Conservation (phyloP, 805 yeast genomes). For the Cyberlindnera euphorbiae region DNA sequence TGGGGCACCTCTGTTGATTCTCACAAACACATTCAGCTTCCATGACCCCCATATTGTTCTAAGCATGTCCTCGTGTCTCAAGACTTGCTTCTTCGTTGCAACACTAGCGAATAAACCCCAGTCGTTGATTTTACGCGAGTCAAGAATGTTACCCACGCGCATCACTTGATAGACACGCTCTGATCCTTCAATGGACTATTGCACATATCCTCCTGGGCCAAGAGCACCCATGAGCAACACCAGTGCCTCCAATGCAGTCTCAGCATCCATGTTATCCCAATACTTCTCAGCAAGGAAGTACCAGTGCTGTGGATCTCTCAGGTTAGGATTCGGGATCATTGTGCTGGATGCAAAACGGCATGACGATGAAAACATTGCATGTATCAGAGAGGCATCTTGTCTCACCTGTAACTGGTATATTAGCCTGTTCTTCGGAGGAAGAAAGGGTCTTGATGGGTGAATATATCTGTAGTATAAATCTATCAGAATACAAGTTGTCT, state of each 20-base stretch:
- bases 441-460: conserved; percentile 32
- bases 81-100: conserved; percentile 30
- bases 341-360: conserved; percentile 29
- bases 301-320: conserved; percentile 35
- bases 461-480: conserved; percentile 38
- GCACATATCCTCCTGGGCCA: conserved; percentile 27
- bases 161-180: conserved; percentile 21
- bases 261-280: conserved; percentile 28
- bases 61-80: conserved; percentile 30
- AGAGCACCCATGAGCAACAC: conserved; percentile 28
- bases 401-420: conserved; percentile 28
- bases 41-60: conserved; percentile 37
- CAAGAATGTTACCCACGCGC: conserved; percentile 13
- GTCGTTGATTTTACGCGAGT: conserved; percentile 18
- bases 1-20: conserved; percentile 35
- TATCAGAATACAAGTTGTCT: conserved; percentile 29
- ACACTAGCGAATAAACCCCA: conserved; percentile 24
- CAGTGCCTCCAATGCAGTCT: conserved; percentile 25
- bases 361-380: conserved; percentile 33
- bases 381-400: conserved; percentile 28
- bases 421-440: conserved; percentile 33
- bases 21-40: conserved; percentile 30
- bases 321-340: conserved; percentile 23
- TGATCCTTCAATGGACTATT: conserved; percentile 27
- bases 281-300: conserved; percentile 29